Evolutionary conservation across 768 basidiomycete genomes (phyloP), one percentile per base, ranked within the genome.

Genomic region (Clitopilus hobsonii): DNA sequence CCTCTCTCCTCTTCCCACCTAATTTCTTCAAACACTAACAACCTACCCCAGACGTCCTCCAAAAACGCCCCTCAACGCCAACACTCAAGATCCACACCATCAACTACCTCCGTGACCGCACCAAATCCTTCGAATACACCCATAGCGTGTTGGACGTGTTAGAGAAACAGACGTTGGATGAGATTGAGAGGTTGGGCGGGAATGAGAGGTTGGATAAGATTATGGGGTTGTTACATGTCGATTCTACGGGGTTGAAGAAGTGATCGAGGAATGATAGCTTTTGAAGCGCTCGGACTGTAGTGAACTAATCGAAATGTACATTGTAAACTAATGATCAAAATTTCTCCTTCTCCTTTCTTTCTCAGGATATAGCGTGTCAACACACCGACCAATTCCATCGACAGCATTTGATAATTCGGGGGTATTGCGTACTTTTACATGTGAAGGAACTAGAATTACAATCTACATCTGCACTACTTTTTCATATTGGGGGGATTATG

Each of bases 91-190:
- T 70, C 1, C 88, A 94, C 66, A 81, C 86, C 1, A 91, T 98
- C 53, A 70, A 79, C 16, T 94, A 95, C 65, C 82, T 98, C 60
- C 77, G 76, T 47, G 73, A 84, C 22, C 78, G 80, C 27, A 98
- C 94, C 0, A 78, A 82, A 47, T 94, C 94, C 0, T 97, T 98
- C 62, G 87, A 84, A 1, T 98, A 98, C 66, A 96, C 94, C 0
- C 71, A 85, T 6, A 68, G 71, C 0, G 92, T 96, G 1, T 70
- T 98, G 36, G 61, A 66, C 5, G 80, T 73, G 2, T 74, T 98
- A 14, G 88, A 91, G 59, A 64, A 60, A 10, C 90, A 93, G 67
- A 84, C 86, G 0, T 65, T 79, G 3, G 74, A 69, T 0, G 94
- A 97, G 69, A 83, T 97, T 14, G 65, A 61, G 20, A 71, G 85